Percentiles rank a stretch among this genome's conserved stretches.
phyloP scores from a whole-genome alignment of 495 filamentous ascomycete species.

The Aspergillus diversus region DNA sequence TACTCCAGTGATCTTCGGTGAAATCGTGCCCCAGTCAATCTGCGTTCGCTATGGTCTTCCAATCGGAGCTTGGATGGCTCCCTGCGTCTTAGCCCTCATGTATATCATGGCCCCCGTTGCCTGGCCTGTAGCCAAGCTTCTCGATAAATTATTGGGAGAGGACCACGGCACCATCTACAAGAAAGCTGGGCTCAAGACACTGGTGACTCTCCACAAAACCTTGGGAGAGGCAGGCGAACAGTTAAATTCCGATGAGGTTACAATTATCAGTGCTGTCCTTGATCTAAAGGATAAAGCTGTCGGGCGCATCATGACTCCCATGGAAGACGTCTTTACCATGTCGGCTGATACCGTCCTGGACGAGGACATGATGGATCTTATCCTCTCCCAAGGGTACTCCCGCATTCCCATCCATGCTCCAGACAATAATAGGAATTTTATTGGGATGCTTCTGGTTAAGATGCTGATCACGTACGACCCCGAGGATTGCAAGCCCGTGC shows the following conservation, averaged over 20 bases:
- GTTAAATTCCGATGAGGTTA: conserved; percentile 95
- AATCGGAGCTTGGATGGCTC: conserved; percentile 95
- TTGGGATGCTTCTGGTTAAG: conserved; percentile 97
- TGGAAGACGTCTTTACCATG: conserved; percentile 96
- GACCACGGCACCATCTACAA: conserved; percentile 96
- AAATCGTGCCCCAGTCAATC: conserved; percentile 92
- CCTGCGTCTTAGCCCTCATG: conserved; percentile 87
- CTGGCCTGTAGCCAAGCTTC: conserved; percentile 87
- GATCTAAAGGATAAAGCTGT: conserved; percentile 97
- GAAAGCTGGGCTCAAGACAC: conserved; percentile 86
- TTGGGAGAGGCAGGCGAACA: conserved; percentile 85
- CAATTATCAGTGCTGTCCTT: conserved; percentile 94
- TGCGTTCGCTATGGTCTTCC: conserved; percentile 95
- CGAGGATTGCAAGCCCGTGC: conserved; percentile 81
- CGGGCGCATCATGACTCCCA: conserved; percentile 95
- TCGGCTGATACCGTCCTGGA: conserved; percentile 88
- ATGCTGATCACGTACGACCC: conserved; percentile 98
- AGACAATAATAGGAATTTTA: conserved; percentile 81
- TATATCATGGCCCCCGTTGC: conserved; percentile 84
- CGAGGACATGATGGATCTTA: conserved; percentile 88
- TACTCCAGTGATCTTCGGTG: conserved; percentile 87
- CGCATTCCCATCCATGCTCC: conserved; percentile 91
- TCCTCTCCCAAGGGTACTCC: conserved; percentile 91
- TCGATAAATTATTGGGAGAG: conserved; percentile 85
- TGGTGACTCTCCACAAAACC: conserved; percentile 92